Conservation (phyloP, 2,329 filamentous ascomycete species). For the Colletotrichum horii region DNA sequence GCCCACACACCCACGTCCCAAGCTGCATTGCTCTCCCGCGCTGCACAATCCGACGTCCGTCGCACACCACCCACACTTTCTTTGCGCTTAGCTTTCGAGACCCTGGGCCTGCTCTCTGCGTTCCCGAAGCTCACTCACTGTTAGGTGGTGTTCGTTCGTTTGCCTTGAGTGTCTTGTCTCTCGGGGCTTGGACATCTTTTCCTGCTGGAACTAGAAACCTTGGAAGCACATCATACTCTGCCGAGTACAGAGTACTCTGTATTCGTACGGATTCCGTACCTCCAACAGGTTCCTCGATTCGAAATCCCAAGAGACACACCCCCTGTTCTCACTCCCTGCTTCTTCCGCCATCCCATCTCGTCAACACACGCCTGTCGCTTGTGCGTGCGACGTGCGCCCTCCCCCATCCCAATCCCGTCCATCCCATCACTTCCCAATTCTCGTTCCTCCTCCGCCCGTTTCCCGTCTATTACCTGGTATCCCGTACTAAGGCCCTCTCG, state of each 20-base stretch:
- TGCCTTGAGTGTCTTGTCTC: neutral
- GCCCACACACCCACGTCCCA: conserved; percentile 1
- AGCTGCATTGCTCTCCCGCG: neutral
- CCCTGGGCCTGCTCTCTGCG: neutral
- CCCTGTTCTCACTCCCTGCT: neutral
- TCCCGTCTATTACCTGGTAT: neutral
- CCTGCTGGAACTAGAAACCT: neutral
- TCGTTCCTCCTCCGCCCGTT: conserved; percentile 15
- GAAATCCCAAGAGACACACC: neutral
- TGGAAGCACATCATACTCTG: conserved; percentile 9
- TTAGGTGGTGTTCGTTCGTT: neutral
- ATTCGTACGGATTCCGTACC: neutral
- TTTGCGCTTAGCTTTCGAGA: neutral
- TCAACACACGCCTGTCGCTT: neutral
- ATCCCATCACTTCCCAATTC: conserved; percentile 1
- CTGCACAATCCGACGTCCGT: conserved; percentile 2
- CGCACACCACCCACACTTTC: neutral
- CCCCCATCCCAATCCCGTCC: neutral
- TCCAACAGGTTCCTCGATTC: neutral
- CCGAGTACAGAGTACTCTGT: neutral
- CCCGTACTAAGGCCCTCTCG: neutral
- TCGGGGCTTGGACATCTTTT: neutral
- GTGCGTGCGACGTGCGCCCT: neutral
- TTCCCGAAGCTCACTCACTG: neutral
- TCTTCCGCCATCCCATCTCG: conserved; percentile 15